These are phyloP conservation scores for Sporothrix humicola DNA, from an alignment of 2,329 filamentous ascomycete species.

Conservation along the genomic window DNA sequence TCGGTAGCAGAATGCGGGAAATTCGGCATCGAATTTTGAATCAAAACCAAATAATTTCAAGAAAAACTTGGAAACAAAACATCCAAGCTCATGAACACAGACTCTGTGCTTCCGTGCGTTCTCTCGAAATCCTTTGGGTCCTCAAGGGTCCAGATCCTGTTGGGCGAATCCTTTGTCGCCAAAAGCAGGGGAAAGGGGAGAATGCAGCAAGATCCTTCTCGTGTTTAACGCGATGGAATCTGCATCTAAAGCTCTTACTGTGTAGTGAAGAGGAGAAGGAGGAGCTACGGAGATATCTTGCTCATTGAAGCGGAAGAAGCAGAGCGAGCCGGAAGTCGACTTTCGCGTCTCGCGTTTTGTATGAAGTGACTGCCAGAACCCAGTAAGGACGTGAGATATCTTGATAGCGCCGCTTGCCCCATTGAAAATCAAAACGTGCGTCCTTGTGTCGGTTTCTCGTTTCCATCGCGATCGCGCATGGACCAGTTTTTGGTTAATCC, in stretches of 20 bases:
- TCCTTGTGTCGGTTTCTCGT: background rate
- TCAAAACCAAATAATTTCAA: background rate
- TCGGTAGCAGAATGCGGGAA: background rate
- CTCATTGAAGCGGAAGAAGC: background rate
- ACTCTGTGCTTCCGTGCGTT: background rate
- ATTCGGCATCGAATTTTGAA: background rate
- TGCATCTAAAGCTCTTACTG: background rate
- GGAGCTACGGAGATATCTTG: background rate
- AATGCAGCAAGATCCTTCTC: background rate
- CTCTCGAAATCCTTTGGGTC: background rate
- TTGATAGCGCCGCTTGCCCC: background rate
- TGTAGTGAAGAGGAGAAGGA: background rate
- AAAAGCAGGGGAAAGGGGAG: constrained; percentile 11
- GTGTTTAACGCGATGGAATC: background rate
- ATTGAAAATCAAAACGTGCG: background rate
- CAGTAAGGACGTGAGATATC: too few species aligned
- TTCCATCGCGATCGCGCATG: constrained; percentile 18
- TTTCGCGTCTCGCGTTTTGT: constrained; percentile 3
- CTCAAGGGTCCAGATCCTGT: background rate
- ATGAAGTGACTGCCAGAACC: background rate
- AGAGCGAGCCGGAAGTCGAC: background rate
- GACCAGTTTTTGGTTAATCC: background rate
- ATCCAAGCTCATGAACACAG: background rate
- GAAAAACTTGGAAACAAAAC: background rate
- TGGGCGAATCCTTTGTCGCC: background rate